phyloP scores from a whole-genome alignment of 2,329 filamentous ascomycete species.

The Dothistroma septosporum region DNA sequence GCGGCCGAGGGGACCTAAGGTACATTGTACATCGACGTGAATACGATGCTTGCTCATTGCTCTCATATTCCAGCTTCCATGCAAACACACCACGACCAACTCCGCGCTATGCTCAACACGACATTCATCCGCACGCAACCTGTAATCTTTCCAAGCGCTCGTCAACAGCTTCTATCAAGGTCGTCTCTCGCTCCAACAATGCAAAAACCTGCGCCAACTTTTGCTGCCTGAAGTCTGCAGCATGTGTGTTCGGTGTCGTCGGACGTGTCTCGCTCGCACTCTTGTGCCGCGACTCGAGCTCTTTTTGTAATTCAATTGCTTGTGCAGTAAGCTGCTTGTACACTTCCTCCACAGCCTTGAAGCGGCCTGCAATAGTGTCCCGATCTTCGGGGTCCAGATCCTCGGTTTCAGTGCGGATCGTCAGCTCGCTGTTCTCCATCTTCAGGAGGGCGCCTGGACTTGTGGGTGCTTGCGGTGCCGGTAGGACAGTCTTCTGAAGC shows the following conservation, averaged over 20 bases:
- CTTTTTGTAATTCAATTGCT: conserved; percentile 27
- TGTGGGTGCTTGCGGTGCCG: conserved; percentile 28
- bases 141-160: conserved; percentile 57
- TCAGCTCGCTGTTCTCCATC: conserved; percentile 24
- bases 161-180: conserved; percentile 63
- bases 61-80: neutral
- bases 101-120: neutral
- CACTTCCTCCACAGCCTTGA: conserved; percentile 27
- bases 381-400: conserved; percentile 8
- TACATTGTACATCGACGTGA: neutral
- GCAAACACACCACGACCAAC: neutral
- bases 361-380: conserved; percentile 20
- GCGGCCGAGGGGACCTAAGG: too few species aligned
- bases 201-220: conserved; percentile 62
- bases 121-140: conserved; percentile 2
- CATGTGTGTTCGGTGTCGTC: conserved; percentile 48
- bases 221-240: conserved; percentile 54
- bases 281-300: conserved; percentile 31
- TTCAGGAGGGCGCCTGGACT: conserved; percentile 31
- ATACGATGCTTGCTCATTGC: neutral
- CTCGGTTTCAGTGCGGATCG: conserved; percentile 13
- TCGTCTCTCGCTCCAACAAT: conserved; percentile 62
- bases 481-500: conserved; percentile 35
- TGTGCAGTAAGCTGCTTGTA: conserved; percentile 28
- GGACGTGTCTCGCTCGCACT: conserved; percentile 26